phyloP scores from a whole-genome alignment of 2,329 filamentous ascomycete genomes.

The Colletotrichum coccodes region DNA sequence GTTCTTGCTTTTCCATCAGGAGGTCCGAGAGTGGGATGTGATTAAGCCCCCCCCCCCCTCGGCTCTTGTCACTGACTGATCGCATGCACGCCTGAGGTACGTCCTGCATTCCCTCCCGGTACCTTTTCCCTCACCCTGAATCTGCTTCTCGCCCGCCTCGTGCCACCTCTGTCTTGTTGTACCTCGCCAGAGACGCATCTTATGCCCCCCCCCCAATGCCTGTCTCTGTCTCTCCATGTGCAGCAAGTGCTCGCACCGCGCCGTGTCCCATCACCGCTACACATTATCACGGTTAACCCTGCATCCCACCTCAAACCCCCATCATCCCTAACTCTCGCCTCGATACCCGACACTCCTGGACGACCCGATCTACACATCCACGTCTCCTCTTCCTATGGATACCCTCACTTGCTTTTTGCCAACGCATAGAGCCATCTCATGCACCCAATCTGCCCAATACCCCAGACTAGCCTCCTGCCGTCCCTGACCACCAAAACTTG shows the following conservation, averaged over 20 bases:
- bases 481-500: slow-evolving; percentile 12
- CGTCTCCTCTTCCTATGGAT: slow-evolving; percentile 34
- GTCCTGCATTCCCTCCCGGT: slow-evolving; percentile 22
- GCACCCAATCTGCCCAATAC: slow-evolving; percentile 28
- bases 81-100: slow-evolving; percentile 34
- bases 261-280: slow-evolving; percentile 28
- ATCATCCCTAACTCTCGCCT: slow-evolving; percentile 29
- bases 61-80: slow-evolving; percentile 31
- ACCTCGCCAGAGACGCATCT: slow-evolving; percentile 18
- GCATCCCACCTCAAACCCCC: slow-evolving; percentile 31
- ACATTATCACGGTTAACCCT: slow-evolving; percentile 31
- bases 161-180: slow-evolving; percentile 7
- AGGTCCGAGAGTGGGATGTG: slow-evolving; percentile 33
- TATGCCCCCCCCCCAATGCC: slow-evolving; percentile 30
- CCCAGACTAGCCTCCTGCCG: slow-evolving; percentile 13
- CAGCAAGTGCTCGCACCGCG: slow-evolving; percentile 31
- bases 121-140: slow-evolving; percentile 1
- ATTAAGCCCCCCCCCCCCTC: slow-evolving; percentile 28
- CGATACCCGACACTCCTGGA: slow-evolving; percentile 31
- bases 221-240: slow-evolving; percentile 30
- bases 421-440: slow-evolving; percentile 35
- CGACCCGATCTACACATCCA: slow-evolving; percentile 19
- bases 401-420: slow-evolving; percentile 35
- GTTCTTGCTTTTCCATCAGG: slow-evolving; percentile 28
- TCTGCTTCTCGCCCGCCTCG: neutral